phyloP scores from a whole-genome alignment of 140 eudicot genomes.

The Senecio squalidus region DNA sequence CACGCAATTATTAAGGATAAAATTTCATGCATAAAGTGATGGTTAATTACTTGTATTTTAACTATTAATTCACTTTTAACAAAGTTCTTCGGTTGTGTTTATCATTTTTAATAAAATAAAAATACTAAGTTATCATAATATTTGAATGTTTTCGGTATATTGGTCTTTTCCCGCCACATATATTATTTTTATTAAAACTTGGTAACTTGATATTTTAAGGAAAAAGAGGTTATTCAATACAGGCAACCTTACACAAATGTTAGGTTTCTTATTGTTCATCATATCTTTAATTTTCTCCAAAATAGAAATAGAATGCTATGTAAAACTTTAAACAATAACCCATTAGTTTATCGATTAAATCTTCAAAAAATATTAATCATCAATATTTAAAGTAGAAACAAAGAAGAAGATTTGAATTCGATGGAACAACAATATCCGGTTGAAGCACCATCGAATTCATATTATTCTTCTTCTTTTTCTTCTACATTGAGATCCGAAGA shows the following conservation, averaged over 20 bases:
- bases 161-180: neutral
- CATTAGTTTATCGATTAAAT: no score
- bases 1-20: no score
- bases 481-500: neutral
- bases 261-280: neutral
- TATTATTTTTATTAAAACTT: no score
- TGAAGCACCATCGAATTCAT: neutral
- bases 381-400: no score
- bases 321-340: no score
- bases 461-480: neutral
- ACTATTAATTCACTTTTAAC: no score
- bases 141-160: neutral
- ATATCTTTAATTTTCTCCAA: no score
- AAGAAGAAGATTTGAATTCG: neutral
- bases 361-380: neutral
- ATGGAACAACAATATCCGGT: slow-evolving; percentile 15
- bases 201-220: neutral
- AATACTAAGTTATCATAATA: neutral
- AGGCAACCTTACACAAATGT: neutral
- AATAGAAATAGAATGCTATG: no score
- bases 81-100: no score
- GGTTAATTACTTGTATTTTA: no score
- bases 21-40: no score
- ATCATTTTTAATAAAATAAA: no score
- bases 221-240: neutral